Base-by-base conservation (phyloP, 768 basidiomycete genomes). In the Hypholoma fasciculare region DNA sequence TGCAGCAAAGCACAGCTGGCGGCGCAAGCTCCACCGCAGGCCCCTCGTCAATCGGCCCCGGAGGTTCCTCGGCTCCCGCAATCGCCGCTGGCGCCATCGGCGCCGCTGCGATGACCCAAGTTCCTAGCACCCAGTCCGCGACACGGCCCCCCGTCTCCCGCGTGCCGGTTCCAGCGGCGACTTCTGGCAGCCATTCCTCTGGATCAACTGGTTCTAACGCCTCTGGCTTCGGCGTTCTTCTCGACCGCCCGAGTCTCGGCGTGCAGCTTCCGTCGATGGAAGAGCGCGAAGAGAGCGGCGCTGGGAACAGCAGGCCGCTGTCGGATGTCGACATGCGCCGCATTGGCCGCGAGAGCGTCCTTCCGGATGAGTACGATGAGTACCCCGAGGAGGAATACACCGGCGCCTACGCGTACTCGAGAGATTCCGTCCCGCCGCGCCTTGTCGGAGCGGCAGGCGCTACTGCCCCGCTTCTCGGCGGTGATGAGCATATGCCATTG, bases 161-260 rank as follows among this genome's bases (percentile, higher is more conserved):
- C n/a, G 75, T 78, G n/a, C 77, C 78, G 43, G 69, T 76, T 39
- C 74, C 74, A 34, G 76, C 76, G 0, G 68, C 30, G 30, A 34
- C 30, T 34, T 6, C 67, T 51, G 75, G 74, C 7, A 78, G 76
- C 52, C 65, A 74, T 38, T 74, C 72, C 1, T 78, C 76, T 4
- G 71, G 64, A 34, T 80, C 81, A 34, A 73, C 73, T 14, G 77
- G 76, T 46, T 73, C 75, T 5, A 78, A 79, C 47, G 75, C 69
- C 7, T 79, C 78, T 11, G 78, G 77, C 12, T 81, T 78, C 60
- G 78, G 79, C 17, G 73, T 66, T 2, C 61, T 80, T 3, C 65
- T 82, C 38, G 76, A 76, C n/a, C 72, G 72, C 20, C 78, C 78
- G 2, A 77, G 75, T 17, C 71, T 78, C 40, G 74, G 75, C 4